phyloP scores from a whole-genome alignment of 768 basidiomycete genomes.

The Tulasnella sp. region DNA sequence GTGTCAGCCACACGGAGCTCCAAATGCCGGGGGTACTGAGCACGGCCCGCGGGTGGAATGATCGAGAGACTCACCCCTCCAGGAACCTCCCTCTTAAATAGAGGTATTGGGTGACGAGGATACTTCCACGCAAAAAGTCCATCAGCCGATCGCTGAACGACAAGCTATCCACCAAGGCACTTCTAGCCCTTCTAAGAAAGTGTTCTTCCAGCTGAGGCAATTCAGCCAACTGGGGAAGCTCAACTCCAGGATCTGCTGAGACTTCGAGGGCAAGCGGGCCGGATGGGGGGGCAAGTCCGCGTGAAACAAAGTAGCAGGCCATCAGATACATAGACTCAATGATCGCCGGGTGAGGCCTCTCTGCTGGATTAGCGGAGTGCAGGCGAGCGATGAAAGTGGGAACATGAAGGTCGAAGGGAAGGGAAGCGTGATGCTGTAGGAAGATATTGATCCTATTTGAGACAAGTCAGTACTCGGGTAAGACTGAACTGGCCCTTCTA shows the following conservation, averaged over 20 bases:
- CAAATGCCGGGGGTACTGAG: not conserved
- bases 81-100: conserved; percentile 16
- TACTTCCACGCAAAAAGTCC: conserved; percentile 16
- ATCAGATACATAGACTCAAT: conserved; percentile 28
- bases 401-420: conserved; percentile 16
- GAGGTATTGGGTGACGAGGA: conserved; percentile 17
- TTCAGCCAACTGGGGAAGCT: conserved; percentile 1
- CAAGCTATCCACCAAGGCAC: conserved; percentile 24
- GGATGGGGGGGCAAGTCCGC: not conserved
- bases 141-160: conserved; percentile 24
- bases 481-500: not conserved
- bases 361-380: not conserved
- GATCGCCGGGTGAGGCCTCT: conserved; percentile 19
- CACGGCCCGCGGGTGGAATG: not conserved
- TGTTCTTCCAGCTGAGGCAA: conserved; percentile 19
- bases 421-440: not conserved
- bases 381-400: conserved; percentile 13
- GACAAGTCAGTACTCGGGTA: not conserved
- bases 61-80: conserved; percentile 13
- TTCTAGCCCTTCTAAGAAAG: conserved; percentile 25
- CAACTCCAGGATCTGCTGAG: not conserved
- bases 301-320: conserved; percentile 26
- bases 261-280: not conserved
- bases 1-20: not conserved
- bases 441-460: conserved; percentile 8